These are phyloP conservation scores for Botryotinia calthae DNA, from an alignment of 2,329 filamentous ascomycete genomes.

Conservation along the genomic window DNA sequence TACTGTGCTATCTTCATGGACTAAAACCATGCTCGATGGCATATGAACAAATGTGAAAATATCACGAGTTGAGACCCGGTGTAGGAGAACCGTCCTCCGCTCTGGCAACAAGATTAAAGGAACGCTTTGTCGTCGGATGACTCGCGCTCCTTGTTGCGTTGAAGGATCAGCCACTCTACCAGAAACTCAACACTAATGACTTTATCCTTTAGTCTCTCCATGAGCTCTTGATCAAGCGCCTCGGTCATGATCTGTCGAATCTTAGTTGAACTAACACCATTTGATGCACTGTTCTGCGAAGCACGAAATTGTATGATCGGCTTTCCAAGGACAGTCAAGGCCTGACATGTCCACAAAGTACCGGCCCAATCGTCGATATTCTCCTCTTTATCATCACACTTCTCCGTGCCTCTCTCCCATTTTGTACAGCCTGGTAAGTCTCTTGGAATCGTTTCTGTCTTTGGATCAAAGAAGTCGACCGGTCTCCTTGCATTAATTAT, in stretches of 20 bases:
- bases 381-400: neutral
- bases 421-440: neutral
- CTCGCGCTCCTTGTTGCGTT: neutral
- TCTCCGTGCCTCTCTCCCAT: neutral
- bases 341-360: neutral
- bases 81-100: no score
- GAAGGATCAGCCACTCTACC: neutral
- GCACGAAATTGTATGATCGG: neutral
- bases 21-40: neutral
- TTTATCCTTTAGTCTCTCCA: neutral
- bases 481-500: neutral
- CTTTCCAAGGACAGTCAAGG: neutral
- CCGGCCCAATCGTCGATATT: neutral
- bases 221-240: neutral
- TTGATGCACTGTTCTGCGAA: neutral
- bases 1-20: no score
- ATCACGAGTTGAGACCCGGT: fast-evolving
- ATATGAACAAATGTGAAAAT: no score
- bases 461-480: neutral
- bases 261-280: conserved; percentile 7
- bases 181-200: neutral
- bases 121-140: neutral
- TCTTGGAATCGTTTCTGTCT: neutral
- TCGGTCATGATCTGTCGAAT: conserved; percentile 6
- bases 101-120: neutral